phyloP scores from a whole-genome alignment of 768 basidiomycete species.

The Mycena maculata region DNA sequence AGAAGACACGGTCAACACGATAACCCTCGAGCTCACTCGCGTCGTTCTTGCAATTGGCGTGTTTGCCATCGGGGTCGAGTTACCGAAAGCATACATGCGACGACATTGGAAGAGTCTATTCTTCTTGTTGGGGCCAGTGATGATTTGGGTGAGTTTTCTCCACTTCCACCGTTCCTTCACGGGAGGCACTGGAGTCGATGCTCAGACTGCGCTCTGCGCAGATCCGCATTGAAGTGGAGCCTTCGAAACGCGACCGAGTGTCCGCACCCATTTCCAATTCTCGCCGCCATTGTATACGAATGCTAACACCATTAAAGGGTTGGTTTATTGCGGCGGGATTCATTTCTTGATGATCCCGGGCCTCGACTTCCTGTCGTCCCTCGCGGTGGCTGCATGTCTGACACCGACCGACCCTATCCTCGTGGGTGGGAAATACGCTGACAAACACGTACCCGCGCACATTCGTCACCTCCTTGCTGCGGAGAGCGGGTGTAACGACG shows the following conservation, averaged over 20 bases:
- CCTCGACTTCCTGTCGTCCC: constrained; percentile 87
- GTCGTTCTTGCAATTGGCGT: constrained; percentile 96
- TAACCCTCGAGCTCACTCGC: constrained; percentile 92
- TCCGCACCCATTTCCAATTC: constrained; percentile 28
- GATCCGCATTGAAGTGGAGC: not conserved
- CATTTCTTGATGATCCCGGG: constrained; percentile 91
- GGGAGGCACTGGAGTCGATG: too few relatives aligned
- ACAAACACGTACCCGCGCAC: constrained; percentile 94
- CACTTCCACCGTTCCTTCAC: too few relatives aligned
- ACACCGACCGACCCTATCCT: constrained; percentile 96
- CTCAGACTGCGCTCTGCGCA: too few relatives aligned
- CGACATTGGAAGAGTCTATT: constrained; percentile 93
- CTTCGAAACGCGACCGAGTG: not conserved
- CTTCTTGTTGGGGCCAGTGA: constrained; percentile 84
- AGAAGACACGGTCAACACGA: constrained; percentile 67
- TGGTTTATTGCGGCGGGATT: constrained; percentile 95
- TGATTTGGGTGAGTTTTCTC: constrained; percentile 87
- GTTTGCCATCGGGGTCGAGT: constrained; percentile 97
- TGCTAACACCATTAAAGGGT: constrained; percentile 60
- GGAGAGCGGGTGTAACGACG: constrained; percentile 96
- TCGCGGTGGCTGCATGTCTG: constrained; percentile 92
- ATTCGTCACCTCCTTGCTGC: constrained; percentile 72
- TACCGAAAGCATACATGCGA: constrained; percentile 94
- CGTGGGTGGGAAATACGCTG: constrained; percentile 95
- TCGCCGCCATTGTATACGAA: not conserved